Conservation (phyloP, 164 flowering plant genomes). For the Malania oleifera region DNA sequence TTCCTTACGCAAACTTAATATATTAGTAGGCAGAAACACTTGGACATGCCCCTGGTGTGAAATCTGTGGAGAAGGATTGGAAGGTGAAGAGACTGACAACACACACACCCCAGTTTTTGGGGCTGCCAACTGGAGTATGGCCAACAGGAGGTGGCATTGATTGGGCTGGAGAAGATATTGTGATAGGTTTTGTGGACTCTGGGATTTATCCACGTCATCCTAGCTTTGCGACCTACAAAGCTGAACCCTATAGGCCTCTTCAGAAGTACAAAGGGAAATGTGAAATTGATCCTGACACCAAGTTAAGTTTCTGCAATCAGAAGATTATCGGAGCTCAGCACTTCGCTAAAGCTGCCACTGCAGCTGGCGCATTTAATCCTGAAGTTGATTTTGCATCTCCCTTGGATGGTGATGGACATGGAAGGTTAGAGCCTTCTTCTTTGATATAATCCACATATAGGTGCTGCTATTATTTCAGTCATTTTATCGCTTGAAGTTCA, state of each 20-base stretch:
- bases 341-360: conserved; percentile 93
- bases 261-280: conserved; percentile 86
- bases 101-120: conserved; percentile 96
- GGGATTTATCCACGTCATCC: conserved; percentile 93
- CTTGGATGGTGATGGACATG: conserved; percentile 98
- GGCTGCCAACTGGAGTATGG: conserved; percentile 99
- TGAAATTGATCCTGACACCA: conserved; percentile 77
- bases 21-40: conserved; percentile 85
- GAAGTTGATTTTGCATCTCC: conserved; percentile 85
- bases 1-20: conserved; percentile 14
- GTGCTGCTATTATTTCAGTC: too few species aligned
- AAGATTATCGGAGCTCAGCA: conserved; percentile 98
- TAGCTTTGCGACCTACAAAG: conserved; percentile 60
- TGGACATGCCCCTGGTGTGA: conserved; percentile 69
- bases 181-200: conserved; percentile 93
- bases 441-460: too few species aligned
- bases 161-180: conserved; percentile 91
- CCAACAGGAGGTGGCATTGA: conserved; percentile 96
- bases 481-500: too few species aligned
- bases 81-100: conserved; percentile 88
- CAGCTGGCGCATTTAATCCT: conserved; percentile 87
- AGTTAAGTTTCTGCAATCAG: conserved; percentile 76
- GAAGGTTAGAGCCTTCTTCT: conserved; percentile 71
- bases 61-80: conserved; percentile 90
- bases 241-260: conserved; percentile 81